A percentile compares a stretch with the other conserved stretches of the same genome.
phyloP scores from a whole-genome alignment of 106 monocot genomes.

The Apostasia shenzhenica region DNA sequence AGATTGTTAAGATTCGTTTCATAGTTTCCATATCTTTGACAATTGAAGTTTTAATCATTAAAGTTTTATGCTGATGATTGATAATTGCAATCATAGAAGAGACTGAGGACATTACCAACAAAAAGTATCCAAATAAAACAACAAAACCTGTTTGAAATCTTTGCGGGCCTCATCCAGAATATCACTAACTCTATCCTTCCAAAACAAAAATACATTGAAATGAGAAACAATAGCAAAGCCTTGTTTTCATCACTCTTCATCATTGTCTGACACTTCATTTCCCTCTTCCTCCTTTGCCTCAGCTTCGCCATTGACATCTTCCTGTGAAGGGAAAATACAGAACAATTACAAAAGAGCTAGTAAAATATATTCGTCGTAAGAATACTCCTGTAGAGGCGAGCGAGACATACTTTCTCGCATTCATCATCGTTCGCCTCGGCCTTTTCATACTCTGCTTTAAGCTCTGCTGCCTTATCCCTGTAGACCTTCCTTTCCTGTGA shows the following conservation, averaged over 20 bases:
- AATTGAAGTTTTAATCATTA: background rate
- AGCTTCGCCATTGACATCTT: slow-evolving; percentile 1
- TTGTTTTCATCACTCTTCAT: slow-evolving; percentile 2
- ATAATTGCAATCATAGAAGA: too few species aligned
- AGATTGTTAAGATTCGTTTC: too few species aligned
- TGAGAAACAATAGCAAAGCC: too few species aligned
- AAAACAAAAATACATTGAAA: too few species aligned
- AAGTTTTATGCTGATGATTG: too few species aligned
- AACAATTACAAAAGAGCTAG: too few species aligned
- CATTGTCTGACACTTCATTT: slow-evolving; percentile 8
- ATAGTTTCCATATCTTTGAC: background rate
- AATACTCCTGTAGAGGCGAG: background rate
- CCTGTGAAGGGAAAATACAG: background rate
- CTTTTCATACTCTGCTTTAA: slow-evolving; percentile 51
- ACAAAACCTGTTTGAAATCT: too few species aligned
- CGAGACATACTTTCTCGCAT: background rate
- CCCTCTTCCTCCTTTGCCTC: slow-evolving; percentile 10
- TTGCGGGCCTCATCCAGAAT: too few species aligned
- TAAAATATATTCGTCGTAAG: background rate
- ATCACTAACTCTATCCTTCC: too few species aligned
- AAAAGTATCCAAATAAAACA: too few species aligned
- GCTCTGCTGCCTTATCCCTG: slow-evolving; percentile 58
- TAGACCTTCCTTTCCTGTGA: slow-evolving; percentile 78
- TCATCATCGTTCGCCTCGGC: slow-evolving; percentile 20
- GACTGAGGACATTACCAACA: too few species aligned